Evolutionary conservation across 306 rosid species (phyloP).

Genomic region (Sicyos edulis): DNA sequence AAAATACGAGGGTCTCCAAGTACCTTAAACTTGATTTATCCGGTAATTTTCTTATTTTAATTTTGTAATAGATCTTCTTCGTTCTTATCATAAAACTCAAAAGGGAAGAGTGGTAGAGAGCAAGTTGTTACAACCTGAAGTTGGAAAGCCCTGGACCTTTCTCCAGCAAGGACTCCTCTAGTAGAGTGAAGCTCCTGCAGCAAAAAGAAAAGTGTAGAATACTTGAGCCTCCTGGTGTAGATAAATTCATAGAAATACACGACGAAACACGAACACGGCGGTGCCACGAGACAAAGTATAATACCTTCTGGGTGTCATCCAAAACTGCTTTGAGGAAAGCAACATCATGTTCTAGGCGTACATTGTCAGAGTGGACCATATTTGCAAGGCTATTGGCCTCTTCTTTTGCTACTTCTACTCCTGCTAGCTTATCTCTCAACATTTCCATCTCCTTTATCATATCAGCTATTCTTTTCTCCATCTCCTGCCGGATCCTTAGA

Average conservation of each 20-base stretch:
- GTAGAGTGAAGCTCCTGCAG: constrained; percentile 87
- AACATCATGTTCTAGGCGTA: constrained; percentile 92
- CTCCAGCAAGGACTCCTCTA: constrained; percentile 88
- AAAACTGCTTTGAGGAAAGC: constrained; percentile 96
- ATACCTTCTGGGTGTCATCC: constrained; percentile 95
- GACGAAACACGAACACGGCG: background rate
- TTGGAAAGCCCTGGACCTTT: constrained; percentile 89
- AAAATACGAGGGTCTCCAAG: too few relatives aligned
- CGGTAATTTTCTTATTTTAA: too few relatives aligned
- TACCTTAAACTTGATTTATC: too few relatives aligned
- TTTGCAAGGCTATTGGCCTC: constrained; percentile 74
- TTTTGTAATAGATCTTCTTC: too few relatives aligned
- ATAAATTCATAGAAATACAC: background rate
- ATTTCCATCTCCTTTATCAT: constrained; percentile 57
- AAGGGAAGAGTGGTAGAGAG: background rate
- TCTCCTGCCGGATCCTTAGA: constrained; percentile 61
- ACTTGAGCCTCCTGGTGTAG: background rate
- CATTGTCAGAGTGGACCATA: constrained; percentile 87
- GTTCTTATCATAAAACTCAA: background rate
- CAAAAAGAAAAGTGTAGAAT: background rate
- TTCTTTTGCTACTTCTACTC: constrained; percentile 75
- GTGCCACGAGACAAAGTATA: background rate
- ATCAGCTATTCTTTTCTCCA: constrained; percentile 57
- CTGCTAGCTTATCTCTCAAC: constrained; percentile 64
- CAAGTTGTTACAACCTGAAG: constrained; percentile 46